These are phyloP conservation scores for Amanita subjunquillea DNA, from an alignment of 768 basidiomycete genomes.

Conservation along the genomic window DNA sequence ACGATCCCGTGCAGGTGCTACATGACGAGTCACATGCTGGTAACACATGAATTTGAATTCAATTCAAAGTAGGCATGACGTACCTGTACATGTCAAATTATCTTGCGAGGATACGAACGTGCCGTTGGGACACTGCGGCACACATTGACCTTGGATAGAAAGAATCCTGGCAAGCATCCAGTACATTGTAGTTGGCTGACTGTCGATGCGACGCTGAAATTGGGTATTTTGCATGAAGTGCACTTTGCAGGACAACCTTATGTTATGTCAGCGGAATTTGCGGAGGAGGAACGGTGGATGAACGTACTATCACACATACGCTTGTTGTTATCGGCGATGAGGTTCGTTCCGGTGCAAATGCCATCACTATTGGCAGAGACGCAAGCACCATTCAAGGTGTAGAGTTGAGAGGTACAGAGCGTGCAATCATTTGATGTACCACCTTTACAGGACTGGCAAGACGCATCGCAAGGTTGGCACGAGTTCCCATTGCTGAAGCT, in stretches of 20 bases:
- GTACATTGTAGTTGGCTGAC: slow-evolving; percentile 62
- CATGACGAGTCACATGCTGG: slow-evolving; percentile 67
- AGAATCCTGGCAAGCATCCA: slow-evolving; percentile 67
- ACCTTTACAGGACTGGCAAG: slow-evolving; percentile 62
- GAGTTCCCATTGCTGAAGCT: slow-evolving; percentile 43
- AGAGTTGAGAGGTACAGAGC: slow-evolving; percentile 51
- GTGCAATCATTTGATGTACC: slow-evolving; percentile 58
- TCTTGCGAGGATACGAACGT: slow-evolving; percentile 65
- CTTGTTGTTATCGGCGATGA: slow-evolving; percentile 74
- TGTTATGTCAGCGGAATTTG: background rate
- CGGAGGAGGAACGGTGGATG: background rate
- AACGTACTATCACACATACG: slow-evolving; percentile 65
- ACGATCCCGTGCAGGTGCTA: slow-evolving; percentile 52
- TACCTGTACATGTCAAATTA: slow-evolving; percentile 59
- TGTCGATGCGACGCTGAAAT: slow-evolving; percentile 57
- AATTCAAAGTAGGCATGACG: slow-evolving; percentile 9
- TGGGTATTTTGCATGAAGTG: slow-evolving; percentile 61
- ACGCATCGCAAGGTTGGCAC: slow-evolving; percentile 50
- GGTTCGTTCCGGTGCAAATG: slow-evolving; percentile 53
- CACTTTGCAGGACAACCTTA: slow-evolving; percentile 72
- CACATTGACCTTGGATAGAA: slow-evolving; percentile 65
- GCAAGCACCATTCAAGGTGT: slow-evolving; percentile 54
- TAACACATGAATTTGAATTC: background rate
- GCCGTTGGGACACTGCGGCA: slow-evolving; percentile 60
- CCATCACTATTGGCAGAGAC: slow-evolving; percentile 56